phyloP scores from a whole-genome alignment of 1,284 basidiomycete species.

The Pseudozyma tsukubaensis region DNA sequence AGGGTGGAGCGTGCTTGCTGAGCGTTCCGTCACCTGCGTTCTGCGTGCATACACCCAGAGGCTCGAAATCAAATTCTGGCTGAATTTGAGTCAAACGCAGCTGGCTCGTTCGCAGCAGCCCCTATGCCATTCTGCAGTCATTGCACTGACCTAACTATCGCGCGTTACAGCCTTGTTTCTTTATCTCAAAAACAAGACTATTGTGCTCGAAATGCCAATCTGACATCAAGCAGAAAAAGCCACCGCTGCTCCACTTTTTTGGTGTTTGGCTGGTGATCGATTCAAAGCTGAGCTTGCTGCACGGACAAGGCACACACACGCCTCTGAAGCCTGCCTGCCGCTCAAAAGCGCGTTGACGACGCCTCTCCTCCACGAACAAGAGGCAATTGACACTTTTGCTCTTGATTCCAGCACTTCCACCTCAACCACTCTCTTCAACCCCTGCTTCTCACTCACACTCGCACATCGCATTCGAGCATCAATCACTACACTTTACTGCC shows the following conservation, averaged over 20 bases:
- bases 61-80: too few relatives aligned
- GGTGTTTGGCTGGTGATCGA: constrained; percentile 42
- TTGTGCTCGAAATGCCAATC: neutral
- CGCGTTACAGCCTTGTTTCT: too few relatives aligned
- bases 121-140: too few relatives aligned
- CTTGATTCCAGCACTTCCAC: neutral
- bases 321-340: constrained; percentile 16
- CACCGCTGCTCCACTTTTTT: constrained; percentile 18
- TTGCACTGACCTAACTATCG: too few relatives aligned
- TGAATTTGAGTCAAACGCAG: too few relatives aligned
- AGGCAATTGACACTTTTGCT: constrained; percentile 13
- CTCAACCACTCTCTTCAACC: neutral
- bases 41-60: too few relatives aligned
- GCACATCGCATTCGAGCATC: too few relatives aligned
- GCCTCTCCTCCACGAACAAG: constrained; percentile 24
- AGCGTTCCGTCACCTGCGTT: too few relatives aligned
- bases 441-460: neutral
- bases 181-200: too few relatives aligned
- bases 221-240: neutral
- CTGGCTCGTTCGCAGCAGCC: too few relatives aligned
- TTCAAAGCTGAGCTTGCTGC: constrained; percentile 14
- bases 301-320: neutral
- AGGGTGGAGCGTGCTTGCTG: constrained; percentile 11
- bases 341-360: constrained; percentile 28
- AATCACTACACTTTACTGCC: too few relatives aligned